These are phyloP conservation scores for Wallacemonas collosoma DNA, from an alignment of 208 protist species.

Conservation along the genomic window DNA sequence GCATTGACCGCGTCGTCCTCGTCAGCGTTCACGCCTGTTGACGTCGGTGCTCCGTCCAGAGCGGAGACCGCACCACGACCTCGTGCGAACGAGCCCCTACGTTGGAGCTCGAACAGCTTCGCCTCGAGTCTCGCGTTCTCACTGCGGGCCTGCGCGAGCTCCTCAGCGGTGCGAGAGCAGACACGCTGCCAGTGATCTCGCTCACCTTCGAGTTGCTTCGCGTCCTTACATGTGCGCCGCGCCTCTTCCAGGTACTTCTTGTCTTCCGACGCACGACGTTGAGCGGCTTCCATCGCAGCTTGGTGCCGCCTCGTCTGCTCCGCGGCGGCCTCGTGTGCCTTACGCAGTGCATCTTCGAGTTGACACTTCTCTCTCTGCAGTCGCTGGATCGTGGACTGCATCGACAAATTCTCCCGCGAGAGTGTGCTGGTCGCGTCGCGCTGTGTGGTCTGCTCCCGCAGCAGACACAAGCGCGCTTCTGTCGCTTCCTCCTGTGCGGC, in stretches of 20 bases:
- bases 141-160: constrained; percentile 21
- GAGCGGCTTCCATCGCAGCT: neutral
- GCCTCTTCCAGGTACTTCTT: neutral
- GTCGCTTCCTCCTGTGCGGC: constrained; percentile 12
- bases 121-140: constrained; percentile 24
- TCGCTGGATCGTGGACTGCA: constrained; percentile 4
- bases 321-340: neutral
- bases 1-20: neutral
- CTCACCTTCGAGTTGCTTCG: neutral
- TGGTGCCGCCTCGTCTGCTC: neutral
- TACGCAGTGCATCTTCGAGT: neutral
- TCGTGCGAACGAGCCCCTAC: neutral
- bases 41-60: neutral
- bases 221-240: neutral
- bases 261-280: neutral
- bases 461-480: neutral
- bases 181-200: neutral
- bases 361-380: constrained; percentile 8
- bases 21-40: constrained; percentile 18
- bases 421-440: neutral
- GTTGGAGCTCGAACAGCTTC: constrained; percentile 23
- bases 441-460: neutral
- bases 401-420: neutral
- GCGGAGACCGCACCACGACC: too few species aligned
- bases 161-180: neutral